Percentiles rank a stretch among this genome's conserved stretches.
phyloP scores from a whole-genome alignment of 164 flowering plant genomes.

The Vitis rotundifolia region DNA sequence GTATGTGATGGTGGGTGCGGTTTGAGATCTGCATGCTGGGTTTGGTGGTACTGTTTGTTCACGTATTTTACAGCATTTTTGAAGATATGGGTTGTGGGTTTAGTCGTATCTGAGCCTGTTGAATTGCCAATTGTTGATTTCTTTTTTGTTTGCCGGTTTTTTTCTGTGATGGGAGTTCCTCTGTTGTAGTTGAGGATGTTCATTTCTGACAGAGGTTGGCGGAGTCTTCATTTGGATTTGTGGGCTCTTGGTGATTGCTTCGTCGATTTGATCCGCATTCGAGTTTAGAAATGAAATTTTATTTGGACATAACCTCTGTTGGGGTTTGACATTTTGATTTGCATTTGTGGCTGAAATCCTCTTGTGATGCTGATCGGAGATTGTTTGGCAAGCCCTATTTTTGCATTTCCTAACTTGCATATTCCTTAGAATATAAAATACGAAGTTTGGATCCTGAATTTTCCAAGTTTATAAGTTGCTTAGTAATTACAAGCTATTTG shows the following conservation, averaged over 20 bases:
- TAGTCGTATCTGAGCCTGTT: not conserved
- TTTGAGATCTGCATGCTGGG: constrained; percentile 15
- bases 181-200: not conserved
- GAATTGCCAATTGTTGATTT: not conserved
- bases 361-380: too few species aligned
- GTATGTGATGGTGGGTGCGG: constrained; percentile 4
- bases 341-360: not conserved
- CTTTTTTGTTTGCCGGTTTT: too few species aligned
- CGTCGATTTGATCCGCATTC: not conserved
- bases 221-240: not conserved
- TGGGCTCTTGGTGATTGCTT: constrained; percentile 1
- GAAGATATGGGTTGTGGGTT: not conserved
- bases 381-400: too few species aligned
- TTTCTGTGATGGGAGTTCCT: not conserved
- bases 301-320: not conserved
- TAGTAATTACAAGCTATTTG: too few species aligned
- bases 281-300: not conserved
- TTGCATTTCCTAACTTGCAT: too few species aligned
- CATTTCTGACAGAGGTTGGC: not conserved
- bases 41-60: not conserved
- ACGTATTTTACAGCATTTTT: constrained; percentile 3
- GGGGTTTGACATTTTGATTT: not conserved
- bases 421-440: too few species aligned
- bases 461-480: too few species aligned
- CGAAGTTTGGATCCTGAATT: too few species aligned